A percentile compares a stretch with the other conserved stretches of the same genome.
phyloP scores from a whole-genome alignment of 257 asterid genomes.

The Solanum bukasovii region DNA sequence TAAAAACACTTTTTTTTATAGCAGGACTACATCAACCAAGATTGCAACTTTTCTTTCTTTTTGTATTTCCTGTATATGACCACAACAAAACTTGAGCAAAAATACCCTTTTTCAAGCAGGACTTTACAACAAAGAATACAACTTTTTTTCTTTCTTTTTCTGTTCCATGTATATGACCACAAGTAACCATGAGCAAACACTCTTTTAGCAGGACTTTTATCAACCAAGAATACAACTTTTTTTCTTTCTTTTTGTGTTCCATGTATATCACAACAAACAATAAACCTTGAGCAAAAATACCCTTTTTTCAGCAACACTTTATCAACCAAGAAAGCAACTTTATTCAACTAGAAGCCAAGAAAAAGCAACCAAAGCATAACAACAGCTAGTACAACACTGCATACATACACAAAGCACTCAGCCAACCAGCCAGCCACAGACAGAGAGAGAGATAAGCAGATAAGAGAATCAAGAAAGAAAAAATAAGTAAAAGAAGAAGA shows the following conservation, averaged over 20 bases:
- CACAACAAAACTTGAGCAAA: background rate
- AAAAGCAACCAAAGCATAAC: background rate
- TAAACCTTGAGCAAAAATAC: background rate
- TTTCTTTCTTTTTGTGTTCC: background rate
- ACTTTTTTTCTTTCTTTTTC: background rate
- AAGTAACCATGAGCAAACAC: background rate
- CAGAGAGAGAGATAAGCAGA: background rate
- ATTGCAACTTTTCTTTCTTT: background rate
- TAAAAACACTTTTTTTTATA: background rate
- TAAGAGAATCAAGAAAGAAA: background rate
- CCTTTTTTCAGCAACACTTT: background rate
- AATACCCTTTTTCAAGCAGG: background rate
- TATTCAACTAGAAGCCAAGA: background rate
- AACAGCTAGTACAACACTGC: background rate
- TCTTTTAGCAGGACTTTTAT: background rate
- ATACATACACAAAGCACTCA: background rate
- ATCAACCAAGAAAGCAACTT: background rate
- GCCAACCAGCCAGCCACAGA: background rate
- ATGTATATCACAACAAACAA: background rate
- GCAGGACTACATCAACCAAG: background rate
- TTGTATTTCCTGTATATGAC: background rate
- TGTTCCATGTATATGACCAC: background rate
- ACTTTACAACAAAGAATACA: background rate
- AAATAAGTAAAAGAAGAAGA: background rate
- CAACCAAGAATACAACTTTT: background rate